Evolutionary conservation across 148 eudicot genomes (phyloP), one percentile per base, ranked within the genome.

Genomic region (Dysphania ambrosioides): DNA sequence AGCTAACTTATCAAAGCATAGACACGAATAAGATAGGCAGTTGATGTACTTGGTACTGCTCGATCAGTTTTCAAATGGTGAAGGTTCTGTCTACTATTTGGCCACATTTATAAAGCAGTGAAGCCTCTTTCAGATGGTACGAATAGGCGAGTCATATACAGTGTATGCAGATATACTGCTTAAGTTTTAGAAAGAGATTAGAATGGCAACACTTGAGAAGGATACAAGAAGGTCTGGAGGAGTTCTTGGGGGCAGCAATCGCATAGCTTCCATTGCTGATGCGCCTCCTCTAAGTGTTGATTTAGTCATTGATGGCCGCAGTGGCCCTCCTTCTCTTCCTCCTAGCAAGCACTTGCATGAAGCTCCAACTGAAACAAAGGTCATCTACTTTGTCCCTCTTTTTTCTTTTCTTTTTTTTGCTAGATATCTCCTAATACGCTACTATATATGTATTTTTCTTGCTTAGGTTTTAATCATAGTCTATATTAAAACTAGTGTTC

Each of bases 161-260:
- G n/a, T n/a, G n/a, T n/a, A n/a, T n/a, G n/a, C n/a, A n/a, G n/a
- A n/a, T n/a, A n/a, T n/a, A n/a, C n/a, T n/a, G n/a, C n/a, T n/a
- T n/a, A n/a, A n/a, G n/a, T n/a, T n/a, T n/a, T n/a, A n/a, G n/a
- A n/a, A n/a, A n/a, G n/a, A n/a, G n/a, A n/a, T n/a, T n/a, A n/a
- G n/a, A 30, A 79, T 74, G 82, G 78, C 74, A 21, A 74, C 62
- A 3, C 11, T 79, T 34, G 65, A 71, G 51, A 64, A 55, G 18
- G 82, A 74, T 16, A 2, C 32, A n/a, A 74, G 82, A 44, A 64
- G 19, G 53, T 41, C 55, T 5, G 74, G 72, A 34, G 74, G 72
- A 34, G 77, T 67, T 40, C 26, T 67, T 29, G 84, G 83, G 56
- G 71, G 87, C 5, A 86, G 72, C 79, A 88, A 88, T 74, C 81